Base-by-base conservation (phyloP, 352 stramenopile species). In the Globisporangium paroecandrum region DNA sequence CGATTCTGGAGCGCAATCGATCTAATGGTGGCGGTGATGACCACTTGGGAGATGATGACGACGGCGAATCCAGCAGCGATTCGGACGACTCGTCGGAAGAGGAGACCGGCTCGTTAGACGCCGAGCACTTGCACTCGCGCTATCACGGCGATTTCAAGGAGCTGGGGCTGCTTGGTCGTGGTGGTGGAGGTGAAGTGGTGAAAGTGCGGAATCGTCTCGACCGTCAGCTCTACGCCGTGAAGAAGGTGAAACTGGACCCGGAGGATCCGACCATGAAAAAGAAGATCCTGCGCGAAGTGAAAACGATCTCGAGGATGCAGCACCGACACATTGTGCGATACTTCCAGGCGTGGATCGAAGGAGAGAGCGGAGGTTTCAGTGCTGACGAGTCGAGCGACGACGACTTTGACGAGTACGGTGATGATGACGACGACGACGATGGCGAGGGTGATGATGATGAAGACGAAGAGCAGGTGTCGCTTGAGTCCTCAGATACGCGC, bases 261-360 rank as follows among this genome's bases (percentile, higher is more conserved):
- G 81, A 95, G 7, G 89, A 96, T 63, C 89, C 89, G 58, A 91
- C 83, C 0, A 96, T 97, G 89, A 98, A 99, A 77, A 94, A 93
- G 79, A 98, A 98, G 65, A 90, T 99, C 32, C 64, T 97, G 58
- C 85, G 96, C 41, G 96, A 99, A 75, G 95, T 99, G 22, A 98
- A 96, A 61, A 98, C 93, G 1, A 98, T 99, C 87, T 98, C 93
- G 38, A 80, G 94, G 49, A 98, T 99, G 90, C 93, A 96, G 59
- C 96, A 99, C 60, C 94, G 97, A 43, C 95, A 99, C 64, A 98
- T 99, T 70, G 96, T 99, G 20, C 79, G 96, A 53, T 99, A 98
- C 69, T 96, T 94, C 66, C 89, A 96, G 59, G 89, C 89, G 18
- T 96, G 89, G 89, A 94, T 96, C 47, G 89, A 96, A 75, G 85